phyloP scores from a whole-genome alignment of 2,329 filamentous ascomycete genomes.

The Arthrobotrys entomopaga region DNA sequence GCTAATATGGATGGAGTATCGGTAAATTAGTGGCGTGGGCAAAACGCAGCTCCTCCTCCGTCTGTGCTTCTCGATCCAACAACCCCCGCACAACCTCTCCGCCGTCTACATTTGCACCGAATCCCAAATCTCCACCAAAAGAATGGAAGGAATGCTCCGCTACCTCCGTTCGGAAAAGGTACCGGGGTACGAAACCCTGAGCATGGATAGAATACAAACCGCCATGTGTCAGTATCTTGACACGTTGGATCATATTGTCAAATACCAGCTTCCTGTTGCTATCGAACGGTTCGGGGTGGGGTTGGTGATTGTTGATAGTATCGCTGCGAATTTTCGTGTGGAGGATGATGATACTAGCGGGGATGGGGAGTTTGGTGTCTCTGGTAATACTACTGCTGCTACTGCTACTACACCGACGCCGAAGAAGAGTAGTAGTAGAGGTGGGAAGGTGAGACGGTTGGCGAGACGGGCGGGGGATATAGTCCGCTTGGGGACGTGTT shows the following conservation, averaged over 20 bases:
- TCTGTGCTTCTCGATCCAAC: conserved; percentile 83
- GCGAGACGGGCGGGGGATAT: conserved; percentile 81
- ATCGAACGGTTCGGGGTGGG: conserved; percentile 80
- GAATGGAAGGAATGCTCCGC: conserved; percentile 80
- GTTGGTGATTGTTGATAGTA: conserved; percentile 86
- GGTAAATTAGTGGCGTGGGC: conserved; percentile 83
- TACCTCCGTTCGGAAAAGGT: conserved; percentile 65
- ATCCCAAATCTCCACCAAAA: conserved; percentile 80
- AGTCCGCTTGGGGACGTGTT: conserved; percentile 76
- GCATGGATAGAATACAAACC: conserved; percentile 79
- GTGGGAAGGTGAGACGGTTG: conserved; percentile 68
- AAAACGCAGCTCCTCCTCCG: conserved; percentile 94
- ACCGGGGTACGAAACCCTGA: conserved; percentile 66
- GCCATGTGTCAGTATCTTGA: conserved; percentile 89
- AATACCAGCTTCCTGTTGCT: conserved; percentile 89
- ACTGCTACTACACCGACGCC: conserved; percentile 19
- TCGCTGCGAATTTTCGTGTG: conserved; percentile 94
- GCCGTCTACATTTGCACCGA: conserved; percentile 96
- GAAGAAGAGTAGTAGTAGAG: background rate
- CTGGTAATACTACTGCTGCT: too few species aligned
- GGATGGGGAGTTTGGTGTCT: conserved; percentile 61
- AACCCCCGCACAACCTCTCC: conserved; percentile 71
- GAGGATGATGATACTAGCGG: conserved; percentile 76
- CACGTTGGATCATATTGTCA: conserved; percentile 92
- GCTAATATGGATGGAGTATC: too few species aligned